Percentiles rank a stretch among this genome's conserved stretches.
Conservation (phyloP, 192 early-diverging fungal genomes). For the Rhizophlyctis rosea region DNA sequence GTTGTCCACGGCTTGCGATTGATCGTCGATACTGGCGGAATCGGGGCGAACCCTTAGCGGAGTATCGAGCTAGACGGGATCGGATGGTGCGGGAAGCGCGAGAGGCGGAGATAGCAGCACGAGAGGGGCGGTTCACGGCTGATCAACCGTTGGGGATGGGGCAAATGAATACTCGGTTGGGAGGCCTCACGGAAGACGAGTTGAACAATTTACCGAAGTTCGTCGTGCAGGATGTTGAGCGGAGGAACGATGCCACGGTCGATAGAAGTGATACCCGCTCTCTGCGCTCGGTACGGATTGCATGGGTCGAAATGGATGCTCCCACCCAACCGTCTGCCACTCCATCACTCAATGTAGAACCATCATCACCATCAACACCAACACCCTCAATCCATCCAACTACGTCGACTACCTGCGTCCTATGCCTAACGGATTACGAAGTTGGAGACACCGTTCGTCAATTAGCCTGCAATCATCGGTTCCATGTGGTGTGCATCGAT, state of each 20-base stretch:
- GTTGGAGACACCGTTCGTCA: constrained; percentile 57
- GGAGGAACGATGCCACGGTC: too few relatives aligned
- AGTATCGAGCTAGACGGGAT: constrained; percentile 1
- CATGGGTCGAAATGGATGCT: too few relatives aligned
- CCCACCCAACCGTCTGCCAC: background rate
- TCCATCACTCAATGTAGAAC: background rate
- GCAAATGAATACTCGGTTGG: background rate
- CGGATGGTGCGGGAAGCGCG: background rate
- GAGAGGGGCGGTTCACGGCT: background rate
- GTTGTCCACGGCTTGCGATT: constrained; percentile 10
- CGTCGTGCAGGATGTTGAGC: too few relatives aligned
- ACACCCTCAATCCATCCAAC: background rate
- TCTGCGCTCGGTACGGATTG: too few relatives aligned
- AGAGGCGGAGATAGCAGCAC: background rate
- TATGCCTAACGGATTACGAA: constrained; percentile 69
- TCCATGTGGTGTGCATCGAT: constrained; percentile 65
- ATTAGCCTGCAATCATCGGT: constrained; percentile 60
- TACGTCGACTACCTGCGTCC: constrained; percentile 46
- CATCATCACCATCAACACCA: background rate
- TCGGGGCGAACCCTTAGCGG: constrained; percentile 1
- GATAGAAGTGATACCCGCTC: too few relatives aligned
- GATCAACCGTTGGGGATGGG: background rate
- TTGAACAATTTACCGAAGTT: background rate
- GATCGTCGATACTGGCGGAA: constrained; percentile 5
- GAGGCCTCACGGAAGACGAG: background rate